phyloP scores from a whole-genome alignment of 352 stramenopile genomes.

The Phytophthora parvispora region DNA sequence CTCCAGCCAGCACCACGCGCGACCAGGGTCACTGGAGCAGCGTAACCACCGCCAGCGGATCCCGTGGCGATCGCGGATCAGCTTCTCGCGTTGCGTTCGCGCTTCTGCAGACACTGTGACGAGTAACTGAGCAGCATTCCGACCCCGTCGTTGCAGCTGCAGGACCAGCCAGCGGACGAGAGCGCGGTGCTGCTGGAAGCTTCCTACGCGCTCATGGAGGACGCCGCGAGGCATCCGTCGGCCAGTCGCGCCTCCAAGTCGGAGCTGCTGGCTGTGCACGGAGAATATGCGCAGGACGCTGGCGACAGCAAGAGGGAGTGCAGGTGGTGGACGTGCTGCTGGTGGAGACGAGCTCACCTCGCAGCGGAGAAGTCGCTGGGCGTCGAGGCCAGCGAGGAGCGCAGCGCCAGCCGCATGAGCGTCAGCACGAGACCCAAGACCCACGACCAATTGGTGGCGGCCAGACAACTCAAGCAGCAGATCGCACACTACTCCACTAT shows the following conservation, averaged over 20 bases:
- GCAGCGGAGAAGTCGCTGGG: constrained; percentile 6
- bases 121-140: constrained; percentile 36
- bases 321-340: constrained; percentile 27
- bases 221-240: constrained; percentile 11
- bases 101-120: constrained; percentile 1
- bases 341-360: neutral
- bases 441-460: constrained; percentile 48
- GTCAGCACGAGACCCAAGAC: constrained; percentile 30
- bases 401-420: constrained; percentile 21
- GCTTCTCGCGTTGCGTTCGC: neutral
- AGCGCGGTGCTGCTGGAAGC: constrained; percentile 20
- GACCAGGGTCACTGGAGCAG: neutral
- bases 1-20: constrained; percentile 3
- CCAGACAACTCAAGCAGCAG: constrained; percentile 58
- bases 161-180: constrained; percentile 20
- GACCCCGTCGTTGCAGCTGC: constrained; percentile 13
- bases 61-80: neutral
- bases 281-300: constrained; percentile 19
- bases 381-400: constrained; percentile 27
- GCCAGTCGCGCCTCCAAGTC: constrained; percentile 36
- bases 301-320: constrained; percentile 4
- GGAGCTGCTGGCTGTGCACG: constrained; percentile 20
- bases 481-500: constrained; percentile 83
- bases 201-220: constrained; percentile 46
- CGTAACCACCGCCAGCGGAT: constrained; percentile 14